Conservation (phyloP, 2,329 filamentous ascomycete genomes). For the Erysiphe neolycopersici region DNA sequence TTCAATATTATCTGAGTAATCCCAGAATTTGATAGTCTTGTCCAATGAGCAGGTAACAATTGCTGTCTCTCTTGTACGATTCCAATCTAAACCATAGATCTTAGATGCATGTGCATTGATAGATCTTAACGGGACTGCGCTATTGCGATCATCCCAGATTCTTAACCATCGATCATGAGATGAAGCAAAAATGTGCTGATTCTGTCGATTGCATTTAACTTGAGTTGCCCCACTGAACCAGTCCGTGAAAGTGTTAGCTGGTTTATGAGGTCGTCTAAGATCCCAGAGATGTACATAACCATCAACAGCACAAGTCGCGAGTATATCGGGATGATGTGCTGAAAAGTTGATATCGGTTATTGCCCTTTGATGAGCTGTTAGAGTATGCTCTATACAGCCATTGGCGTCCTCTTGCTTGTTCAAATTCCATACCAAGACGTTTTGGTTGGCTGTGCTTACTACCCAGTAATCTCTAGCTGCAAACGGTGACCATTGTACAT, state of each 20-base stretch:
- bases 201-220: constrained; percentile 79
- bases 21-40: constrained; percentile 83
- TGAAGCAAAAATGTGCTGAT: constrained; percentile 67
- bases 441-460: constrained; percentile 80
- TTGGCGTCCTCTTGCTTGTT: constrained; percentile 41
- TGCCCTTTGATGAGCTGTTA: constrained; percentile 63
- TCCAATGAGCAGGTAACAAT: constrained; percentile 77
- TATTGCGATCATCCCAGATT: constrained; percentile 71
- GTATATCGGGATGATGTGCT: constrained; percentile 65
- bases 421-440: constrained; percentile 82
- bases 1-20: constrained; percentile 37
- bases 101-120: constrained; percentile 78
- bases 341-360: constrained; percentile 96
- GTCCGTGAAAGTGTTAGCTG: constrained; percentile 61
- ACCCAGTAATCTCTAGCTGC: constrained; percentile 78
- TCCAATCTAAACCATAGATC: constrained; percentile 92
- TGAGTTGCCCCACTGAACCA: constrained; percentile 88
- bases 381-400: constrained; percentile 47
- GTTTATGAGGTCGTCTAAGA: constrained; percentile 43
- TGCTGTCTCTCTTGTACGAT: constrained; percentile 42
- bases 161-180: constrained; percentile 70
- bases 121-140: constrained; percentile 51
- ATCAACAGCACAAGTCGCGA: constrained; percentile 79
- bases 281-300: constrained; percentile 90
- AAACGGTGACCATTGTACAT: constrained; percentile 93